These are phyloP conservation scores for Avicennia marina DNA, from an alignment of 257 asterid species.

Conservation along the genomic window DNA sequence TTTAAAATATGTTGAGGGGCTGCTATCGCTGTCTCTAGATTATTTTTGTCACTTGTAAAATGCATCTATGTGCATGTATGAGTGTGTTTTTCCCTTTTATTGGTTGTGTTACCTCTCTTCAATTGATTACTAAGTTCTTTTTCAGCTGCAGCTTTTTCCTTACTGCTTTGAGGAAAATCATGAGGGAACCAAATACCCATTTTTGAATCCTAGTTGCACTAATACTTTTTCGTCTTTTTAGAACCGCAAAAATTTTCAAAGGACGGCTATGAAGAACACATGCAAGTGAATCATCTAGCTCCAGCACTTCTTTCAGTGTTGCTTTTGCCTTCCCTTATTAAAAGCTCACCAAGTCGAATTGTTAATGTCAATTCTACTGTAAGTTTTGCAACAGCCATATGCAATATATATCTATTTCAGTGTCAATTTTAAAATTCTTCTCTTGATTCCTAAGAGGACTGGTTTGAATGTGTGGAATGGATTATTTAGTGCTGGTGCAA, in stretches of 20 bases:
- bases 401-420: background rate
- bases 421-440: slow-evolving; percentile 3
- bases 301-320: slow-evolving; percentile 83
- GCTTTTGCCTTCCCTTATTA: slow-evolving; percentile 86
- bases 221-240: slow-evolving; percentile 26
- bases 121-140: background rate
- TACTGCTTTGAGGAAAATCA: background rate
- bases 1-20: too few relatives aligned
- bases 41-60: too few relatives aligned
- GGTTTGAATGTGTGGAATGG: slow-evolving; percentile 6
- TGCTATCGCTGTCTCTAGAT: too few relatives aligned
- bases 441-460: slow-evolving; percentile 1
- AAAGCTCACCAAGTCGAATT: slow-evolving; percentile 97
- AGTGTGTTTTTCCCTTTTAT: background rate
- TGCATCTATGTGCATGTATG: too few relatives aligned
- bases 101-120: background rate
- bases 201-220: slow-evolving; percentile 17
- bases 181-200: background rate
- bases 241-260: slow-evolving; percentile 84
- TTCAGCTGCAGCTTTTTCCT: background rate
- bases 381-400: slow-evolving; percentile 36
- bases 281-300: slow-evolving; percentile 98
- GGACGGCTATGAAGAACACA: slow-evolving; percentile 85
- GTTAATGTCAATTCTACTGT: slow-evolving; percentile 83
- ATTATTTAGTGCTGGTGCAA: background rate